Conservation (phyloP, 2,329 filamentous ascomycete genomes). For the Lachnellula cervina region DNA sequence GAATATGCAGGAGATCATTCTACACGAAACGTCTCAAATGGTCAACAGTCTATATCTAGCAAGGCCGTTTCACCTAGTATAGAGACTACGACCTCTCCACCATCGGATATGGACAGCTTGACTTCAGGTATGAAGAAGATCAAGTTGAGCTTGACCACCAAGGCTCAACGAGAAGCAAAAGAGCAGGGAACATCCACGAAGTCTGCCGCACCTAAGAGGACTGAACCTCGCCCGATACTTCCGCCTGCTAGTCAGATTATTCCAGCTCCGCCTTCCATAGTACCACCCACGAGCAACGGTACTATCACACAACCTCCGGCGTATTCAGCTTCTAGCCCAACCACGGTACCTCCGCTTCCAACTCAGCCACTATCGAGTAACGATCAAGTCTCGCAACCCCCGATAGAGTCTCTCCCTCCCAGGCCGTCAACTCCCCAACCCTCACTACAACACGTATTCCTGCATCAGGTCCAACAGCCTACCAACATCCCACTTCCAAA, state of each 20-base stretch:
- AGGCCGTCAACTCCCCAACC: slow-evolving; percentile 18
- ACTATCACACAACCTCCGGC: neutral
- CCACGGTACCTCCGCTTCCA: neutral
- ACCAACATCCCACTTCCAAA: slow-evolving; percentile 20
- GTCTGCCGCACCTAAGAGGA: slow-evolving; percentile 7
- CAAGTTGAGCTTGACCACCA: slow-evolving; percentile 53
- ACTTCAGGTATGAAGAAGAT: slow-evolving; percentile 58
- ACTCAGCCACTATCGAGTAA: neutral
- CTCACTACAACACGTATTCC: slow-evolving; percentile 8
- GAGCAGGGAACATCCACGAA: slow-evolving; percentile 30
- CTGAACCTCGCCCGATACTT: slow-evolving; percentile 4
- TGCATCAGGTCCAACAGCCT: slow-evolving; percentile 17
- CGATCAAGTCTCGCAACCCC: neutral
- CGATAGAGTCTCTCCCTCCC: slow-evolving; percentile 6
- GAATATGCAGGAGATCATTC: neutral
- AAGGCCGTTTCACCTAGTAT: slow-evolving; percentile 7
- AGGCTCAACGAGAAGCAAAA: slow-evolving; percentile 52
- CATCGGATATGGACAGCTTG: slow-evolving; percentile 47
- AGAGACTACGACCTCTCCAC: slow-evolving; percentile 3
- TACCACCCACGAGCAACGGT: neutral
- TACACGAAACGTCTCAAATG: neutral
- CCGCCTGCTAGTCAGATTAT: neutral
- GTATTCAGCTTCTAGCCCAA: neutral
- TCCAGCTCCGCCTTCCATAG: neutral
- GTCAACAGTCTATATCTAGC: neutral